Conservation (phyloP, 805 yeast species). For the Ogataea naganishii region DNA sequence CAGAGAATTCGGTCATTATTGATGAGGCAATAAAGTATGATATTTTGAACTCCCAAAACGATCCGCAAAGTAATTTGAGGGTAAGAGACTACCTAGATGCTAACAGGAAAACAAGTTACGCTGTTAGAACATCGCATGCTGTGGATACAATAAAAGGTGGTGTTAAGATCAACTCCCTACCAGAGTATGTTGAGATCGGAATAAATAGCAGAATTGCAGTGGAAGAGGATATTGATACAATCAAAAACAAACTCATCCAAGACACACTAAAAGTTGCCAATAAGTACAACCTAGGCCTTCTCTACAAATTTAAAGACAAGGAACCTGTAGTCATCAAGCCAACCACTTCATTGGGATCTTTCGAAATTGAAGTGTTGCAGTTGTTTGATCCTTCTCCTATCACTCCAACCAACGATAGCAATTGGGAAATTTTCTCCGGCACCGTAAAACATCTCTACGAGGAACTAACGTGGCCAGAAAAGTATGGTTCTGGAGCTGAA, state of each 20-base stretch:
- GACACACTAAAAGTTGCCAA: slow-evolving; percentile 26
- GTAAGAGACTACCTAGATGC: slow-evolving; percentile 26
- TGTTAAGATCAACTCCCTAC: slow-evolving; percentile 40
- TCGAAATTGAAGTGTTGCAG: slow-evolving; percentile 7
- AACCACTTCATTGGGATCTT: slow-evolving; percentile 9
- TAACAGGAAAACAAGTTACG: slow-evolving; percentile 23
- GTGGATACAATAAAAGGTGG: slow-evolving; percentile 40
- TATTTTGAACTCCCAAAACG: slow-evolving; percentile 29
- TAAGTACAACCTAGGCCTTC: slow-evolving; percentile 27
- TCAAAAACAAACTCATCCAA: slow-evolving; percentile 23
- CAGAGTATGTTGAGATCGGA: slow-evolving; percentile 34
- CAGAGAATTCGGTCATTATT: slow-evolving; percentile 31
- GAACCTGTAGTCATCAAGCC: slow-evolving; percentile 20
- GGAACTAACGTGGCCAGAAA: slow-evolving; percentile 29
- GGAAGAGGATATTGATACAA: slow-evolving; percentile 29
- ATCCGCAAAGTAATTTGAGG: slow-evolving; percentile 26
- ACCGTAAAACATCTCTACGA: slow-evolving; percentile 38
- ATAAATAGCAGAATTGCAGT: slow-evolving; percentile 39
- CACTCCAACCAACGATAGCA: slow-evolving; percentile 33
- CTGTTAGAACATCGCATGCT: slow-evolving; percentile 40
- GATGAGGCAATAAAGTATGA: slow-evolving; percentile 24
- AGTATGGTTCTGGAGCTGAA: slow-evolving; percentile 11
- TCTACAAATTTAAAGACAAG: slow-evolving; percentile 7
- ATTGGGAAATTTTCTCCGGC: slow-evolving; percentile 35
- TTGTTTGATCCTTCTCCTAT: slow-evolving; percentile 42